Percentiles rank a stretch among this genome's conserved stretches.
Conservation (phyloP, 768 basidiomycete genomes). For the Amanita fuliginea region DNA sequence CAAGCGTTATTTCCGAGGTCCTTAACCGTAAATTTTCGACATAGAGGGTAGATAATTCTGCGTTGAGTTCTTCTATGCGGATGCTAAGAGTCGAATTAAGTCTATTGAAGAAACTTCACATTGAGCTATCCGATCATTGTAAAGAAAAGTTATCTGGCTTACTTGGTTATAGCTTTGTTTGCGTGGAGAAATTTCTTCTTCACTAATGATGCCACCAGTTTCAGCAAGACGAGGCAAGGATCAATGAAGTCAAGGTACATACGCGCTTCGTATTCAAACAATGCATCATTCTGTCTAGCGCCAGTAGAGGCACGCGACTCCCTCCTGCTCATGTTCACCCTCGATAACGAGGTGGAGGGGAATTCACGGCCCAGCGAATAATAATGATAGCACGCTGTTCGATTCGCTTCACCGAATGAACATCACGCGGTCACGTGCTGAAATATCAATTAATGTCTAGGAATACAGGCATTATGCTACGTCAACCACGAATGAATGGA, state of each 20-base stretch:
- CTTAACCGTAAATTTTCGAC: constrained; percentile 76
- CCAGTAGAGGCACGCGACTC: constrained; percentile 56
- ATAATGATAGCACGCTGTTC: neutral
- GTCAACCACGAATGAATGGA: constrained; percentile 62
- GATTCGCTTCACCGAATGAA: neutral
- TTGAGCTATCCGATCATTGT: neutral
- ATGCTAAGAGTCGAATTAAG: constrained; percentile 80
- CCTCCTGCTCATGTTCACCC: constrained; percentile 40
- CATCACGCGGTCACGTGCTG: constrained; percentile 2
- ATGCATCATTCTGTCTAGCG: constrained; percentile 64
- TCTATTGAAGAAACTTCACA: constrained; percentile 23
- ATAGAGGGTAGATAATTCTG: constrained; percentile 72
- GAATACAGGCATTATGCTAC: no score
- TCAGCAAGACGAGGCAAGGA: constrained; percentile 12
- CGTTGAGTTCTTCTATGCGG: constrained; percentile 75
- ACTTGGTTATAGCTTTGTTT: constrained; percentile 91
- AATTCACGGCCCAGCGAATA: neutral
- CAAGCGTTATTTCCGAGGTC: constrained; percentile 69
- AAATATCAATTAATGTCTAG: neutral
- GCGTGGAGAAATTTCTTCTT: constrained; percentile 89
- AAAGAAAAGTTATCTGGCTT: constrained; percentile 12
- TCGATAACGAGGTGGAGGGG: constrained; percentile 14
- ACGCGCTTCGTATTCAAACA: constrained; percentile 83
- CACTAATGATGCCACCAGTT: constrained; percentile 41
- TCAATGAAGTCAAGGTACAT: constrained; percentile 21